Evolutionary conservation across 441 rosid species (phyloP).

Genomic region (Sinapis alba): DNA sequence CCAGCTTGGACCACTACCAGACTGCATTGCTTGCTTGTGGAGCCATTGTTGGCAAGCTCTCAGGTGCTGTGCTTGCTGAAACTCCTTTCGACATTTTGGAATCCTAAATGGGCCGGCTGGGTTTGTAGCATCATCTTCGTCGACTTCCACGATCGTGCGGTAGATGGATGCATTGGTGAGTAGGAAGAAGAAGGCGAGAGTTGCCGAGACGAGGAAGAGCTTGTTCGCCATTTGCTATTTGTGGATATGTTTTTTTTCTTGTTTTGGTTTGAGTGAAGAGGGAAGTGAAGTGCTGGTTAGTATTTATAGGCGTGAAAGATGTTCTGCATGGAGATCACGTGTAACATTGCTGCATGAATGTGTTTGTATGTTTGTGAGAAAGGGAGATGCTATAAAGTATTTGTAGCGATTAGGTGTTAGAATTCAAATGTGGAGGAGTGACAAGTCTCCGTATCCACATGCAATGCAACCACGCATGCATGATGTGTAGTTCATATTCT

Average conservation of each 20-base stretch:
- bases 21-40: no score
- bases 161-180: slow-evolving; percentile 41
- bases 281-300: background rate
- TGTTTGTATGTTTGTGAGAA: background rate
- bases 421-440: slow-evolving; percentile 5
- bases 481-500: slow-evolving; percentile 20
- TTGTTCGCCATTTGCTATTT: slow-evolving; percentile 30
- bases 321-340: slow-evolving; percentile 38
- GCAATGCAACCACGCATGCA: slow-evolving; percentile 12
- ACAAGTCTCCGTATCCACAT: slow-evolving; percentile 28
- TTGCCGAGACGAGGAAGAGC: slow-evolving; percentile 29
- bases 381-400: background rate
- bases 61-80: no score
- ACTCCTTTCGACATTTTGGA: no score
- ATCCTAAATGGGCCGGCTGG: no score
- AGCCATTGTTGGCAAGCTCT: no score
- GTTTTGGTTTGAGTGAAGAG: slow-evolving; percentile 20
- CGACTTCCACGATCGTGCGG: slow-evolving; percentile 33
- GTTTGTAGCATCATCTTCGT: no score
- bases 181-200: slow-evolving; percentile 35
- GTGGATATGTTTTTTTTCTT: background rate
- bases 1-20: no score
- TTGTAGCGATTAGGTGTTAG: background rate
- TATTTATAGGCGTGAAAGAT: slow-evolving; percentile 2
- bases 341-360: slow-evolving; percentile 22